These are phyloP conservation scores for Colletotrichum karsti DNA, from an alignment of 2,329 filamentous ascomycete species.

Conservation along the genomic window DNA sequence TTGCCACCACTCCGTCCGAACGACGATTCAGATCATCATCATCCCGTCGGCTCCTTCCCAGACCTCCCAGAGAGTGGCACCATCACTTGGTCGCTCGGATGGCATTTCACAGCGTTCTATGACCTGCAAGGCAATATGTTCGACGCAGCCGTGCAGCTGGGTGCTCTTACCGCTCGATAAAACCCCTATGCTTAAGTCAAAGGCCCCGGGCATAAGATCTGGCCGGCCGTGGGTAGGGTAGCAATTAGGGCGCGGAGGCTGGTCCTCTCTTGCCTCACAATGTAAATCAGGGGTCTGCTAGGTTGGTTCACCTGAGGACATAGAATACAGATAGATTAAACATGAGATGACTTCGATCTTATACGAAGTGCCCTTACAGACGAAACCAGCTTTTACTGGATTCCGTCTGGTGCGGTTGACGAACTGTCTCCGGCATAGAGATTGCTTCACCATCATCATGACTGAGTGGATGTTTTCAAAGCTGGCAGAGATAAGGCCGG, in stretches of 20 bases:
- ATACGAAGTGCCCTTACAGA: not conserved
- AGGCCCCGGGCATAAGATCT: not conserved
- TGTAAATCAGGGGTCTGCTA: conserved; percentile 17
- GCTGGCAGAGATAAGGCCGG: not conserved
- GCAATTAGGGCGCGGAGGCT: not conserved
- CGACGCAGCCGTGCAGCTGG: not conserved
- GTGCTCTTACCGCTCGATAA: not conserved
- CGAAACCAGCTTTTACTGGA: not conserved
- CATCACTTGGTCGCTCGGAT: not conserved
- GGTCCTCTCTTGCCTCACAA: not conserved
- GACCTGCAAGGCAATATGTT: not conserved
- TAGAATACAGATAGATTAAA: conserved; percentile 12
- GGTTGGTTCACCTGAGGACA: not conserved
- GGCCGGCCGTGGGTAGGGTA: not conserved
- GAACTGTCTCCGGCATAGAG: not conserved
- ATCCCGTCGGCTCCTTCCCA: not conserved
- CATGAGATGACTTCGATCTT: not conserved
- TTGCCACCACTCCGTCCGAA: not conserved
- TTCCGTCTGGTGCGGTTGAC: not conserved
- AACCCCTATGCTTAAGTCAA: conserved; percentile 2
- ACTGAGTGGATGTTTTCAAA: not conserved
- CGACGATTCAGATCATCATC: not conserved
- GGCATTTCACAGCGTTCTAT: not conserved
- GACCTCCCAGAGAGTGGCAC: not conserved
- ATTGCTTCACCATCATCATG: not conserved